A percentile compares a stretch with the other conserved stretches of the same genome.
Evolutionary conservation across 805 yeast genomes (phyloP).

Genomic region (Metschnikowia picachoensis): DNA sequence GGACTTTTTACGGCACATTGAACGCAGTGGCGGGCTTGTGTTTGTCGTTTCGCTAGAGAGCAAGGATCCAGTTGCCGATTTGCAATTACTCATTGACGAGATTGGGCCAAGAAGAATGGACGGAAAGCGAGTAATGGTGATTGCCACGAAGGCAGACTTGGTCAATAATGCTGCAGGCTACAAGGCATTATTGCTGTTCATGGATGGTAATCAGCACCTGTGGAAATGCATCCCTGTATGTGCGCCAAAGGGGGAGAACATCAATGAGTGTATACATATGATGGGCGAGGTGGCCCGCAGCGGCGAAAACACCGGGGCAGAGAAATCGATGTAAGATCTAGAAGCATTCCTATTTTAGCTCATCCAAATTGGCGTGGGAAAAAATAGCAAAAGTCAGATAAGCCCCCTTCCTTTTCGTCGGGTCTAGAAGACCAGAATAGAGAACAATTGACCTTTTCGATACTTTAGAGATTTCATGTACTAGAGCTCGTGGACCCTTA

Average conservation of each 20-base stretch:
- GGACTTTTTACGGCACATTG: slow-evolving; percentile 88
- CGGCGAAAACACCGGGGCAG: neutral
- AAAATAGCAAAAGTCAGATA: neutral
- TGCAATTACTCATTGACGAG: slow-evolving; percentile 61
- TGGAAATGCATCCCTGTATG: slow-evolving; percentile 86
- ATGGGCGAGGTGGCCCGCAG: slow-evolving; percentile 56
- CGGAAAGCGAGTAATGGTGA: slow-evolving; percentile 64
- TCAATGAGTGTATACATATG: slow-evolving; percentile 61
- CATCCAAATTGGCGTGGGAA: neutral
- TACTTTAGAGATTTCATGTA: too few species aligned
- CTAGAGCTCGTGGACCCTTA: too few species aligned
- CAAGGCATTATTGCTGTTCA: slow-evolving; percentile 39
- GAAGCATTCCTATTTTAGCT: too few species aligned
- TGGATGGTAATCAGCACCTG: slow-evolving; percentile 23
- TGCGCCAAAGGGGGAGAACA: slow-evolving; percentile 68
- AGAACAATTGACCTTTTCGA: too few species aligned
- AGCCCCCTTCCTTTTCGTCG: too few species aligned
- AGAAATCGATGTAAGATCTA: too few species aligned
- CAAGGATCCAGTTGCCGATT: slow-evolving; percentile 60
- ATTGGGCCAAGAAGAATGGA: slow-evolving; percentile 61
- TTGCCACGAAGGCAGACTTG: slow-evolving; percentile 93
- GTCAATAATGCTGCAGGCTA: slow-evolving; percentile 51
- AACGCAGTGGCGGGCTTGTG: slow-evolving; percentile 84
- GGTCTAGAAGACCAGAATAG: too few species aligned
- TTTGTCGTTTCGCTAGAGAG: slow-evolving; percentile 80